Percentiles rank a stretch among this genome's conserved stretches.
Conservation (phyloP, 306 rosid species). For the Trichosanthes cucumerina region DNA sequence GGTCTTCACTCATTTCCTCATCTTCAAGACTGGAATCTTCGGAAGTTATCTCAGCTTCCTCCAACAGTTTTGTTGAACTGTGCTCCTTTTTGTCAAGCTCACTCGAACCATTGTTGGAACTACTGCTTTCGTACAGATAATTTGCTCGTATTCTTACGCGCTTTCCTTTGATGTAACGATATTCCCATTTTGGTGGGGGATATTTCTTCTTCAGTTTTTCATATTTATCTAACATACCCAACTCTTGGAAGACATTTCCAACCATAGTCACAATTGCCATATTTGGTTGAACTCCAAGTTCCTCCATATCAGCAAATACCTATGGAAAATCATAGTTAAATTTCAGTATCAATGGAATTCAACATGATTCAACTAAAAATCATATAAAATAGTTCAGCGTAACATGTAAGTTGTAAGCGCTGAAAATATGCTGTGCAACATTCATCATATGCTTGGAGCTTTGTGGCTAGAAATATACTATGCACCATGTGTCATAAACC, state of each 20-base stretch:
- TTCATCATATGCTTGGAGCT: background rate
- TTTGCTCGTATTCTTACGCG: constrained; percentile 45
- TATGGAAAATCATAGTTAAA: constrained; percentile 12
- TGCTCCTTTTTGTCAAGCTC: constrained; percentile 17
- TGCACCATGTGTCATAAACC: background rate
- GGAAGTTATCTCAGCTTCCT: constrained; percentile 25
- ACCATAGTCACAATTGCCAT: constrained; percentile 39
- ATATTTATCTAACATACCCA: constrained; percentile 71
- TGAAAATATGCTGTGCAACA: background rate
- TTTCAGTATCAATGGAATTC: background rate
- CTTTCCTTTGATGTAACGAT: constrained; percentile 57
- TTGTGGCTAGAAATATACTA: background rate
- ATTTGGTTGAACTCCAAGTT: constrained; percentile 66
- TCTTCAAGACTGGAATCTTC: constrained; percentile 19
- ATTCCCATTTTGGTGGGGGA: constrained; percentile 70
- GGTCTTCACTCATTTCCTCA: constrained; percentile 9
- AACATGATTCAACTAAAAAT: background rate
- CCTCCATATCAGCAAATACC: constrained; percentile 98
- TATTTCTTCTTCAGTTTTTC: constrained; percentile 52
- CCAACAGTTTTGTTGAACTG: constrained; percentile 12
- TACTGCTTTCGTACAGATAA: constrained; percentile 6
- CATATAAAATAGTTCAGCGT: background rate
- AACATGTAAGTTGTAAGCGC: background rate
- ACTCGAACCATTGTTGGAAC: constrained; percentile 11
- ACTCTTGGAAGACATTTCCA: constrained; percentile 67